Percentiles rank a stretch among this genome's conserved stretches.
phyloP scores from a whole-genome alignment of 2,329 filamentous ascomycete genomes.

The Fulvia fulva region DNA sequence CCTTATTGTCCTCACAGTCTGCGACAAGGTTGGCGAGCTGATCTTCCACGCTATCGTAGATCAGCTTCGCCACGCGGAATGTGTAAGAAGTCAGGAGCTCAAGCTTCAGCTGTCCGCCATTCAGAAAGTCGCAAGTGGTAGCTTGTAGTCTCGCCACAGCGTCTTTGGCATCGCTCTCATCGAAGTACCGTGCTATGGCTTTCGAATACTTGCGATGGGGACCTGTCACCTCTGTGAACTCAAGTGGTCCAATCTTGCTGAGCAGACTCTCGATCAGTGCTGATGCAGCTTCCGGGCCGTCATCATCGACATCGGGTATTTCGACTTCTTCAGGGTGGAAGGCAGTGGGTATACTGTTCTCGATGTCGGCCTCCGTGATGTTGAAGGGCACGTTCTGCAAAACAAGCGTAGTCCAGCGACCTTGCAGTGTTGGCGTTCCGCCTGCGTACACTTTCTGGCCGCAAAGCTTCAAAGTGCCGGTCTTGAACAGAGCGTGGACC shows the following conservation, averaged over 20 bases:
- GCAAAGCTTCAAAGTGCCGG: too few relatives aligned
- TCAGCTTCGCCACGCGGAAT: neutral
- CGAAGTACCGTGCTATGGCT: conserved; percentile 2
- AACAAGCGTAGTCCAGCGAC: too few relatives aligned
- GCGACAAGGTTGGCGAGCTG: conserved; percentile 1
- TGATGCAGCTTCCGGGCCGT: neutral
- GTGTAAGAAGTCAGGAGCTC: conserved; percentile 5
- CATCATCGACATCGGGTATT: neutral
- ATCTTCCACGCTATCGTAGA: conserved; percentile 9
- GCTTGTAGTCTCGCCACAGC: conserved; percentile 2
- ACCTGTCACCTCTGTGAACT: neutral
- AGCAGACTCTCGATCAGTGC: neutral
- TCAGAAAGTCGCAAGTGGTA: neutral
- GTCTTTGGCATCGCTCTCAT: conserved; percentile 6
- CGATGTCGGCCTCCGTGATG: neutral
- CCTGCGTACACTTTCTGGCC: too few relatives aligned
- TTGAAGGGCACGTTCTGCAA: neutral
- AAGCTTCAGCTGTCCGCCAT: neutral
- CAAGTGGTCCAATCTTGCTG: neutral
- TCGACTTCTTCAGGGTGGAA: neutral
- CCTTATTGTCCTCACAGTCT: neutral
- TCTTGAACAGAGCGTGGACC: too few relatives aligned
- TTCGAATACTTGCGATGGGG: neutral
- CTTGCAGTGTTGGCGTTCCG: too few relatives aligned
- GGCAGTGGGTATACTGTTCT: neutral